Percentiles rank a stretch among this genome's conserved stretches.
phyloP scores from a whole-genome alignment of 345 rosid genomes.

The Murraya paniculata region DNA sequence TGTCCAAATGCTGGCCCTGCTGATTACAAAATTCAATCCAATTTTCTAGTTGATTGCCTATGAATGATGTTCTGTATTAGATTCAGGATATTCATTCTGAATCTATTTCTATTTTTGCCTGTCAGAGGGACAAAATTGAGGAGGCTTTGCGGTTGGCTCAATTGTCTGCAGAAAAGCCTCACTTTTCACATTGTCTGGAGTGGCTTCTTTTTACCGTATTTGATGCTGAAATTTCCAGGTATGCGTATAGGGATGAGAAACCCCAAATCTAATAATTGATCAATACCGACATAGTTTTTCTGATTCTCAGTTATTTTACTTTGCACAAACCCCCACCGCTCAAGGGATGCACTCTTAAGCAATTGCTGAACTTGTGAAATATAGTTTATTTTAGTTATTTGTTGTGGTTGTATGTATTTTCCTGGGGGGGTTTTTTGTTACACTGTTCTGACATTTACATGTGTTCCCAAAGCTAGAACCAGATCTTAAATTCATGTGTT shows the following conservation, averaged over 20 bases:
- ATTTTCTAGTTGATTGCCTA: not conserved
- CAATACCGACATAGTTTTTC: not conserved
- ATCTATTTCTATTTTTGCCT: conserved; percentile 22
- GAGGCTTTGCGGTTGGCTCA: conserved; percentile 82
- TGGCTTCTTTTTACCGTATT: conserved; percentile 99
- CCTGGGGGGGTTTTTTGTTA: not conserved
- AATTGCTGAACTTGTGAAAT: not conserved
- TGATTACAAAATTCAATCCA: not conserved
- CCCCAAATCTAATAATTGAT: not conserved
- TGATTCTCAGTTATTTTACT: not conserved
- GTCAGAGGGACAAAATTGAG: conserved; percentile 84
- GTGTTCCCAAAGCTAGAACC: no score
- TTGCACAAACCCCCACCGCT: not conserved
- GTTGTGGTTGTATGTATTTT: not conserved
- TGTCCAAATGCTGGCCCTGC: not conserved
- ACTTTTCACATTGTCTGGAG: conserved; percentile 93
- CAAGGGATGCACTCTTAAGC: not conserved
- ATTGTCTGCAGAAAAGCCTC: conserved; percentile 93
- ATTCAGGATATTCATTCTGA: conserved; percentile 3
- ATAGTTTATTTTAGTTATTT: not conserved
- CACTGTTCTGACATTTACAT: not conserved
- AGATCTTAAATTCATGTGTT: no score
- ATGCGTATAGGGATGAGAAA: conserved; percentile 14
- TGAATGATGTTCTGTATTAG: not conserved
- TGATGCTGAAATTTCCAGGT: conserved; percentile 97